Base-by-base conservation (phyloP, 208 protist species). In the Phytomonas sp. region DNA sequence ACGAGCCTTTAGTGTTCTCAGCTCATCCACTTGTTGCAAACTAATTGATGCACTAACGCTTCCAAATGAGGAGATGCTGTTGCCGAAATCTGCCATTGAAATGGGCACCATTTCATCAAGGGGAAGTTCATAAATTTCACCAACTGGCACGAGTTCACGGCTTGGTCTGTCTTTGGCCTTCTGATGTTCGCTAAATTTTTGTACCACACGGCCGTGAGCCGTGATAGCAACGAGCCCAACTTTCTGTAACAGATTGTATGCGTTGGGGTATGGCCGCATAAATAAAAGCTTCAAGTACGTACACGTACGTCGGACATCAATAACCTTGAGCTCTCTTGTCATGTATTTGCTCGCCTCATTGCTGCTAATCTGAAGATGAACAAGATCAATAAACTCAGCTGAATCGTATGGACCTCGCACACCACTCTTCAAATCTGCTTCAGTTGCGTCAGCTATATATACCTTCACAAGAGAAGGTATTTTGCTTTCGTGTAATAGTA, bases 251-350 rank as follows among this genome's bases (percentile, higher is more conserved):
- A 92, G 40, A 75, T 97, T 97, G 78, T 89, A 93, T 36, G 78
- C 66, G 56, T 88, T 92, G 30, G 74, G 43, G 77, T 96, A 83
- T 26, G 88, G 89, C 29, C 76, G 81, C 76, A 79, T 83, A 66
- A 97, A 63, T 33, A 93, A 53, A 20, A 97, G 78, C 77, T 94
- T 95, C 23, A 97, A 73, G 71, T 94, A 96, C n/a, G 79, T 78
- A 74, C 89, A 94, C 33, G 63, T 71, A 17, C 74, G 68, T 31
- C 69, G 69, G 20, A 97, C 78, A 43, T 80, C 79, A n/a, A 96
- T 81, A 9, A 89, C 93, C 71, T 97, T 97, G n/a, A 97, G 82
- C 79, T 97, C 89, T 23, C 93, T 67, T 36, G 87, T 82, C 46
- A 71, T 76, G 74, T 84, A 88, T 4, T 78, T 65, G 31, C 70